These are phyloP conservation scores for Linnemannia zychae DNA, from an alignment of 192 early-diverging fungal genomes.

Conservation along the genomic window DNA sequence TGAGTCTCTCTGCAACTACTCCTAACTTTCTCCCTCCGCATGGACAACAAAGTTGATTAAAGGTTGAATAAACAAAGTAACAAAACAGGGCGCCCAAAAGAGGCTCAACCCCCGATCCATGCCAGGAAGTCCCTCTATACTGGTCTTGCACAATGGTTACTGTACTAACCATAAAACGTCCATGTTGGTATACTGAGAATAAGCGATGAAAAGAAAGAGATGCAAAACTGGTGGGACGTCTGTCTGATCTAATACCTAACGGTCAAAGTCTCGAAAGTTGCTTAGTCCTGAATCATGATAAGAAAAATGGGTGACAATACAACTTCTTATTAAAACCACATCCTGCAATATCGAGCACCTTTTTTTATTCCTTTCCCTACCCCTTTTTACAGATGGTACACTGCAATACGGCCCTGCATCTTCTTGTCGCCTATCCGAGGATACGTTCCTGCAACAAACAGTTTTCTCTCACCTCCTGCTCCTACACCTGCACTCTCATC, in stretches of 20 bases:
- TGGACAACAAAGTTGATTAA: background rate
- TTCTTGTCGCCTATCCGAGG: conserved; percentile 33
- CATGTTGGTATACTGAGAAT: no score
- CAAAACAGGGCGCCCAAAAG: background rate
- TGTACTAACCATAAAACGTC: no score
- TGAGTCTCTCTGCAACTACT: background rate
- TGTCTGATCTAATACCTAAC: no score
- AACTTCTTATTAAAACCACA: no score
- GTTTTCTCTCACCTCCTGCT: background rate
- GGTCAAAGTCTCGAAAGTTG: no score
- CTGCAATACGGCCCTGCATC: conserved; percentile 48
- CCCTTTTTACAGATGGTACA: conserved; percentile 23
- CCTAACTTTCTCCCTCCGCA: background rate
- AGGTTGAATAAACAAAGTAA: background rate
- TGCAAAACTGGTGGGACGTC: no score
- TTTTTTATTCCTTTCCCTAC: background rate
- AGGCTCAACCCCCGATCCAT: background rate
- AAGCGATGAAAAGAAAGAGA: no score
- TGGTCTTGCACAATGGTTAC: no score
- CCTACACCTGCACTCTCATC: background rate
- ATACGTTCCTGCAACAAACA: conserved; percentile 52
- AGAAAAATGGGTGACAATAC: no score
- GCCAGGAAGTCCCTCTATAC: no score
- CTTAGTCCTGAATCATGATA: no score
- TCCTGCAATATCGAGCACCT: no score